Conservation (phyloP, 169 alveolate genomes). For the Eimeria maxima region DNA sequence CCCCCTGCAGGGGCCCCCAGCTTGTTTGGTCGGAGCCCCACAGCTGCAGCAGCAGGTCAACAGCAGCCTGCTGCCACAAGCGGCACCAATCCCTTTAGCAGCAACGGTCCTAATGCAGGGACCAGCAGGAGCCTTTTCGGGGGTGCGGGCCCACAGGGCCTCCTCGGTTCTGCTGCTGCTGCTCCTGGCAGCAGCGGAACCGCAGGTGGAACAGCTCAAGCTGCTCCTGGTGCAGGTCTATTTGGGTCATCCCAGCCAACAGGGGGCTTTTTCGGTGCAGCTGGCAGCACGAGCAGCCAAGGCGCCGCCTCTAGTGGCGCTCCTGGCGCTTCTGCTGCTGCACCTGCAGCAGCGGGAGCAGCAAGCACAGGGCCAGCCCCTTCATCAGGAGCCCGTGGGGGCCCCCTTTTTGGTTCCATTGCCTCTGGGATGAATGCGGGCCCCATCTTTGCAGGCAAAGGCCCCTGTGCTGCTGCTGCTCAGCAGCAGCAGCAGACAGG, state of each 20-base stretch:
- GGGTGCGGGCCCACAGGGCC: background rate
- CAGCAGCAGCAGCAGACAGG: background rate
- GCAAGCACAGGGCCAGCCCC: background rate
- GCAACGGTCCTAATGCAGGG: background rate
- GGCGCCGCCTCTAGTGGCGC: background rate
- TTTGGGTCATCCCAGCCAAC: background rate
- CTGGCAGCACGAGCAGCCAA: background rate
- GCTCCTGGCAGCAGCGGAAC: background rate
- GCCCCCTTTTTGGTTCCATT: background rate
- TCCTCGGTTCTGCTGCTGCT: background rate
- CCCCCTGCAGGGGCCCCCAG: background rate
- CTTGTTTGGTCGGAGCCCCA: background rate
- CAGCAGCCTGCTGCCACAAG: background rate
- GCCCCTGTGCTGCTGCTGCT: background rate
- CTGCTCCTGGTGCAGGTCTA: background rate
- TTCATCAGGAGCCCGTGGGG: background rate
- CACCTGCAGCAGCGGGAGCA: background rate
- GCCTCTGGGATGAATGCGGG: background rate
- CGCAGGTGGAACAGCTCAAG: background rate
- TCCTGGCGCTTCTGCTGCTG: background rate
- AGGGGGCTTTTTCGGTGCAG: background rate
- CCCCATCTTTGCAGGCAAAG: no score
- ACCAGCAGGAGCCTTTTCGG: background rate
- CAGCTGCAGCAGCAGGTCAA: conserved; percentile 6
- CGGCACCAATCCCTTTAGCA: background rate